phyloP scores from a whole-genome alignment of 805 yeast genomes.

The Clavispora fructus region DNA sequence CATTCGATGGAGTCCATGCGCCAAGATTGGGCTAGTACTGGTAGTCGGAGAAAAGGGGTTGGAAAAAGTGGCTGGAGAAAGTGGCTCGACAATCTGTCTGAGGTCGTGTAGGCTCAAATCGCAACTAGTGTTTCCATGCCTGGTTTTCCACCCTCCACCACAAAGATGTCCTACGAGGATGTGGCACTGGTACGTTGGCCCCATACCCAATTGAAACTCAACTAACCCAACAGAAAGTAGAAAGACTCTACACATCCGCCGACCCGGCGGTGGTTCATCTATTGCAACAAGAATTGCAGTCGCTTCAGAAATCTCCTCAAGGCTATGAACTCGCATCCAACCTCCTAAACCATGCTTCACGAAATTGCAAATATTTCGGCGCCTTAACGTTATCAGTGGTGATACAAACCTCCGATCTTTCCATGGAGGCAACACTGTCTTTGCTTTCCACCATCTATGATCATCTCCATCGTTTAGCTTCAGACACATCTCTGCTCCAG shows the following conservation, averaged over 20 bases:
- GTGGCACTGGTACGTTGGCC: slow-evolving; percentile 5
- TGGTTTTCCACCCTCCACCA: background rate
- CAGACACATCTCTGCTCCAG: slow-evolving; percentile 3
- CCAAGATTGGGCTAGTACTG: too few species aligned
- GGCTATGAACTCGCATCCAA: slow-evolving; percentile 56
- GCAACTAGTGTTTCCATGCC: background rate
- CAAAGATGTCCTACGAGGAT: background rate
- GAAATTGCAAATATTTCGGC: slow-evolving; percentile 67
- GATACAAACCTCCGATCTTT: slow-evolving; percentile 30
- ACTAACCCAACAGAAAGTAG: slow-evolving; percentile 26
- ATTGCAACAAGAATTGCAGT: slow-evolving; percentile 54
- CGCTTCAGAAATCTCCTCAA: slow-evolving; percentile 48
- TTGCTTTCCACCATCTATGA: background rate
- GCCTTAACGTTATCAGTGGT: slow-evolving; percentile 73
- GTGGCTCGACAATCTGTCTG: too few species aligned
- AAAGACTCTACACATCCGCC: slow-evolving; percentile 38
- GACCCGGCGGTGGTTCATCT: slow-evolving; percentile 33
- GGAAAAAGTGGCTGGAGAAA: too few species aligned
- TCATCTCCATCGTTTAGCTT: slow-evolving; percentile 4
- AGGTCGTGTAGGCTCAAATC: background rate
- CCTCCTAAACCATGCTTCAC: slow-evolving; percentile 38
- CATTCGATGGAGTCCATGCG: too few species aligned
- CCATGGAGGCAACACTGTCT: slow-evolving; percentile 10
- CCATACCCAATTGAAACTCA: background rate
- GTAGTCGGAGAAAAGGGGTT: too few species aligned